Percentiles rank a stretch among this genome's conserved stretches.
These are phyloP conservation scores for Eremothecium gossypii DNA, from an alignment of 1,139 yeast species.

Conservation along the genomic window DNA sequence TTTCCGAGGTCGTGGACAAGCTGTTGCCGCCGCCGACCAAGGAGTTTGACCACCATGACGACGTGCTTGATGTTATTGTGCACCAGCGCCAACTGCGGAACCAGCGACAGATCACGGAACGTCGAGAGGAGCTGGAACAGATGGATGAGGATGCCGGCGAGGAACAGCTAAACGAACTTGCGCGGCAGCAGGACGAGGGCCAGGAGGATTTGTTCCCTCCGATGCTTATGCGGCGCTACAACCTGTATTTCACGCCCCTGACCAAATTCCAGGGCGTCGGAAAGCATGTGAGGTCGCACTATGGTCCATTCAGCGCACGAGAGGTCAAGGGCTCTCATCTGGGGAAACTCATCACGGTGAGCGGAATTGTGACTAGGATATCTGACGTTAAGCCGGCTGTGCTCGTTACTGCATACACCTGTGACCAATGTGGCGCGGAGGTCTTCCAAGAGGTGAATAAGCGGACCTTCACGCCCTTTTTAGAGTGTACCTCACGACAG, in stretches of 20 bases:
- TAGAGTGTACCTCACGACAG: slow-evolving; percentile 75
- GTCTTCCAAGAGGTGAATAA: slow-evolving; percentile 90
- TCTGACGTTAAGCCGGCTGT: slow-evolving; percentile 94
- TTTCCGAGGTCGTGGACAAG: slow-evolving; percentile 66
- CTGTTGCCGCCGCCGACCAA: slow-evolving; percentile 74
- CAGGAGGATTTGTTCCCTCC: slow-evolving; percentile 63
- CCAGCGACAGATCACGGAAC: slow-evolving; percentile 40
- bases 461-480: slow-evolving; percentile 73
- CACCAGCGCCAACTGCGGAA: slow-evolving; percentile 84
- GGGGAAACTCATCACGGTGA: slow-evolving; percentile 79
- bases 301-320: slow-evolving; percentile 67
- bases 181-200: slow-evolving; percentile 28
- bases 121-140: slow-evolving; percentile 36
- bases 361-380: slow-evolving; percentile 93
- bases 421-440: slow-evolving; percentile 96
- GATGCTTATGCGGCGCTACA: slow-evolving; percentile 76
- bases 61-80: slow-evolving; percentile 84
- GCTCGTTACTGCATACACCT: slow-evolving; percentile 86
- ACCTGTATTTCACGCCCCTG: slow-evolving; percentile 77
- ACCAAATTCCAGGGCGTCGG: slow-evolving; percentile 31
- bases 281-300: slow-evolving; percentile 25
- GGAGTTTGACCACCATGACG: slow-evolving; percentile 73
- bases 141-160: slow-evolving; percentile 48
- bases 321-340: slow-evolving; percentile 76
- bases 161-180: slow-evolving; percentile 25